Base-by-base conservation (phyloP, 2,329 filamentous ascomycete genomes). In the Botrytis medusae region DNA sequence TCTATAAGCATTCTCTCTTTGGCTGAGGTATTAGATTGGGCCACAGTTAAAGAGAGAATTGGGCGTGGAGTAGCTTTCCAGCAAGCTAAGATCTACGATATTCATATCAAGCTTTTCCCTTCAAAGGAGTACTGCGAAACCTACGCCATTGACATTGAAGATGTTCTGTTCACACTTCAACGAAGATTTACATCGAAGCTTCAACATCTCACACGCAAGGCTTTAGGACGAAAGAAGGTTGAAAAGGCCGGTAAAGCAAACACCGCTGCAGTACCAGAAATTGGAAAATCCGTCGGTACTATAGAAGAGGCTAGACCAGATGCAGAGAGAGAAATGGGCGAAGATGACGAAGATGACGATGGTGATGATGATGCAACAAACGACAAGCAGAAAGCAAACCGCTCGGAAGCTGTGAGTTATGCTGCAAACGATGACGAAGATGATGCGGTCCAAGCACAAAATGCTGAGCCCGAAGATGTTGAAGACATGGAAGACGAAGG, bases 361-460 rank as follows among this genome's bases (percentile, higher is more conserved):
- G 93, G 90, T 62, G 95, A 96, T 71, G 91, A 90, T 73, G 93
- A 97, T 80, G 93, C 89, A 68, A 95, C 90, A 6, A 89, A 87
- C 75, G 89, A 89, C 77, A 97, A 94, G 83, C 87, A 90, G 79
- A 89, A 88, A 78, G 89, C 90, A 63, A 96, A 97, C 81, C 91
- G 93, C 59, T 86, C 88, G 70, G 93, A 97, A 82, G 93, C 92
- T 44, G 91, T 95, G 3, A 96, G 94, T 22, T 98, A 98, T 78
- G 95, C 94, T 57, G 93, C 91, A 48, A 97, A 97, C 64, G 96
- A 98, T 80, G 95, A 97, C 8, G 95, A 95, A 6, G 96, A 98
- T 79, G 89, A 93, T 77, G 90, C 88, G 51, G 90, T 97, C 72
- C 90, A 92, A 78, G 85, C 85, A 70, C 86, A 88, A 73, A 85